Evolutionary conservation across 352 stramenopile species (phyloP).

Genomic region (Globisporangium megalacanthum): DNA sequence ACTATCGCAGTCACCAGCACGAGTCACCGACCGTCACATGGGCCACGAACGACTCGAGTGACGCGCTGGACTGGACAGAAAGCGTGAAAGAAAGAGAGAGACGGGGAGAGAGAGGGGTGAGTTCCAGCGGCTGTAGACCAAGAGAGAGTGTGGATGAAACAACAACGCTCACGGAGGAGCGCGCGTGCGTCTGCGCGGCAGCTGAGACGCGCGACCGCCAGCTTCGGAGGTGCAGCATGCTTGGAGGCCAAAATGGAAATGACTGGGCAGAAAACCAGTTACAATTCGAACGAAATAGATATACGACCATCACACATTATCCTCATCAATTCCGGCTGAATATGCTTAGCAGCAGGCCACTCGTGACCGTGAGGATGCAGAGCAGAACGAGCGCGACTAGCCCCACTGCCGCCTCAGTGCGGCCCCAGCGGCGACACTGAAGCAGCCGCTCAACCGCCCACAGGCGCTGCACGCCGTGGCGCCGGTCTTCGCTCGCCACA

Average conservation of each 20-base stretch:
- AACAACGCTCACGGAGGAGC: constrained; percentile 4
- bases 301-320: not conserved
- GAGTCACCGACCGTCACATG: constrained; percentile 27
- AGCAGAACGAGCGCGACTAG: constrained; percentile 16
- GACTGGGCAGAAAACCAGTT: not conserved
- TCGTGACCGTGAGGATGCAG: constrained; percentile 5
- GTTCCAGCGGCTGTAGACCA: too few relatives aligned
- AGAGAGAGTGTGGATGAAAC: not conserved
- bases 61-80: constrained; percentile 20
- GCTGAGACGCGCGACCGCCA: constrained; percentile 2
- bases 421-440: not conserved
- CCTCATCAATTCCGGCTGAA: not conserved
- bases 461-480: not conserved
- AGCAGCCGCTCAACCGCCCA: not conserved
- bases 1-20: not conserved
- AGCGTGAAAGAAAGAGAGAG: too few relatives aligned
- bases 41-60: constrained; percentile 46
- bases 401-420: not conserved
- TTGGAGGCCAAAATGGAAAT: not conserved
- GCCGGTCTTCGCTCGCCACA: constrained; percentile 1
- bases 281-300: not conserved
- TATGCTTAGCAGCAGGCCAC: not conserved
- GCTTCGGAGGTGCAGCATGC: constrained; percentile 1
- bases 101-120: not conserved
- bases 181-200: not conserved